These are phyloP conservation scores for Chaetomiaceae sp. DNA, from an alignment of 2,329 filamentous ascomycete species.

Conservation along the genomic window DNA sequence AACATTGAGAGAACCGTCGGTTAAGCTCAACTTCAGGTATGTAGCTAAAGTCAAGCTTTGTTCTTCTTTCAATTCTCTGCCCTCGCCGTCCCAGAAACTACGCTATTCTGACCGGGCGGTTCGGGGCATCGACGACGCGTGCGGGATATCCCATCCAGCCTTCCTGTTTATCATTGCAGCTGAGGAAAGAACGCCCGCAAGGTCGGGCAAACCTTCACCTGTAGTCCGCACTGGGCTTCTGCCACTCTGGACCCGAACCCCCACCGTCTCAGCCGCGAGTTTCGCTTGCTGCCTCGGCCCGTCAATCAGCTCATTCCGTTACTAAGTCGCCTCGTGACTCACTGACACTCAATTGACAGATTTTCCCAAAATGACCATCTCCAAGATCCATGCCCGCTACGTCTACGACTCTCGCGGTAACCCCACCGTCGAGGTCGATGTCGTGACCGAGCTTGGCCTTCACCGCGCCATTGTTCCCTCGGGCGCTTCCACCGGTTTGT, in stretches of 20 bases:
- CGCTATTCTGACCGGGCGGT: not conserved
- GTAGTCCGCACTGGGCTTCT: not conserved
- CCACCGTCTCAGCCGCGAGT: too few relatives aligned
- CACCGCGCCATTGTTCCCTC: conserved; percentile 97
- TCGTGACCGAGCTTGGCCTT: conserved; percentile 92
- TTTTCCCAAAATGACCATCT: conserved; percentile 71
- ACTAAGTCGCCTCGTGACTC: not conserved
- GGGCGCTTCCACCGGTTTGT: conserved; percentile 86
- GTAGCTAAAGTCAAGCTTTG: conserved; percentile 1
- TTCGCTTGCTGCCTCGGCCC: not conserved
- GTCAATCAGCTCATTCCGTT: not conserved
- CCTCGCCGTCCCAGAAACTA: not conserved
- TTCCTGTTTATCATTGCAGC: not conserved
- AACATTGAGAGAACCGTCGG: conserved; percentile 12
- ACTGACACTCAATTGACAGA: conserved; percentile 14
- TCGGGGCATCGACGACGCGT: conserved; percentile 11
- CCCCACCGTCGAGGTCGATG: conserved; percentile 97
- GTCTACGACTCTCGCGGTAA: conserved; percentile 99
- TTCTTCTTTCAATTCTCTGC: conserved; percentile 3
- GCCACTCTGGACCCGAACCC: not conserved
- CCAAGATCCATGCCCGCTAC: conserved; percentile 85
- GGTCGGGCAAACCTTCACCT: conserved; percentile 1
- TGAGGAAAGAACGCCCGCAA: conserved; percentile 24
- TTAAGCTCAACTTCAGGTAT: conserved; percentile 17
- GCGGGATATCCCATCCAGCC: conserved; percentile 20